Conservation (phyloP, 2,329 filamentous ascomycete genomes). For the Cercospora berteroae region DNA sequence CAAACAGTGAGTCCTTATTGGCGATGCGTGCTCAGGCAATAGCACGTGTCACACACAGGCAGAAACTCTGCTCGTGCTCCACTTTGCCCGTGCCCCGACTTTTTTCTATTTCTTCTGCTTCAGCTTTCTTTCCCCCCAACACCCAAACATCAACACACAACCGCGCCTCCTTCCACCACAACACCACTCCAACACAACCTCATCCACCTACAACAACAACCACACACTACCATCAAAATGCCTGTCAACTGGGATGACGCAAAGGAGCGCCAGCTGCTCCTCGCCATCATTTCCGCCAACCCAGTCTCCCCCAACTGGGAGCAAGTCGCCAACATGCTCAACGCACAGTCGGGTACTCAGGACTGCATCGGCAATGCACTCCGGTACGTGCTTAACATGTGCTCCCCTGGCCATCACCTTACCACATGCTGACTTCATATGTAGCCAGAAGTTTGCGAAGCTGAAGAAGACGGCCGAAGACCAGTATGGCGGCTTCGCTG, state of each 20-base stretch:
- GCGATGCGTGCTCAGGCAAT: background rate
- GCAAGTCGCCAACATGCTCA: constrained; percentile 23
- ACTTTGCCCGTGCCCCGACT: background rate
- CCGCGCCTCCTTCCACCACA: background rate
- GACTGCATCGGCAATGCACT: constrained; percentile 23
- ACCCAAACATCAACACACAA: background rate
- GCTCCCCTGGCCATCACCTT: background rate
- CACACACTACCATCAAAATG: constrained; percentile 9
- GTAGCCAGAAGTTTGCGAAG: constrained; percentile 29
- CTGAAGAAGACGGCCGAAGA: constrained; percentile 23
- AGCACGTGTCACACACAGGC: background rate
- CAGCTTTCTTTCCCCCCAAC: background rate
- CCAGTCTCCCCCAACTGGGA: constrained; percentile 21
- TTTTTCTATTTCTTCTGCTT: background rate
- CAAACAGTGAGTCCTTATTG: background rate
- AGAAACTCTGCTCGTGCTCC: background rate
- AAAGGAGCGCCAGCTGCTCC: constrained; percentile 16
- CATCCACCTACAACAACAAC: background rate
- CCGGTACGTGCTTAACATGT: constrained; percentile 16
- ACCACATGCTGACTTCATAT: background rate
- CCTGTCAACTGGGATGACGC: constrained; percentile 14
- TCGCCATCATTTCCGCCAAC: constrained; percentile 14
- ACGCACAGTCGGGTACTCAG: constrained; percentile 1
- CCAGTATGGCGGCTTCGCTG: constrained; percentile 19
- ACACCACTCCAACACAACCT: background rate